These are phyloP conservation scores for Xenosphaeropsis pyriputrescens DNA, from an alignment of 2,329 filamentous ascomycete genomes.

Conservation along the genomic window DNA sequence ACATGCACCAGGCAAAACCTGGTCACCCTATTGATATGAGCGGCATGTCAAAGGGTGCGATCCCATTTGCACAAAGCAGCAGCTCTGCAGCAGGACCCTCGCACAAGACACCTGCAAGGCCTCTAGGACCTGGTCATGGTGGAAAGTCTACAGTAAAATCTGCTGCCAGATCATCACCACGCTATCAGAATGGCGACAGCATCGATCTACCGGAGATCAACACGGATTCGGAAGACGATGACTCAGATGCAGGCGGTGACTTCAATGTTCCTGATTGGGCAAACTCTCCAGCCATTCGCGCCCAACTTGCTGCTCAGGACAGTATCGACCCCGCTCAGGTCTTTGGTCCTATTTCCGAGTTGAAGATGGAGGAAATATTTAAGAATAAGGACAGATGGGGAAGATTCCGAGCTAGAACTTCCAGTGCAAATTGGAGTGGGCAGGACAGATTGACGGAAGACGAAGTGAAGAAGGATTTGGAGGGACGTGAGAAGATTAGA, in stretches of 20 bases:
- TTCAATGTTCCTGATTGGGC: slow-evolving; percentile 71
- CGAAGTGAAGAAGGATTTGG: slow-evolving; percentile 68
- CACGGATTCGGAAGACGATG: slow-evolving; percentile 85
- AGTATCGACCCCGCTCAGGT: slow-evolving; percentile 70
- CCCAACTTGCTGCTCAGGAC: slow-evolving; percentile 68
- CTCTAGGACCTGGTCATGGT: slow-evolving; percentile 25
- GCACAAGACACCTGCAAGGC: slow-evolving; percentile 59
- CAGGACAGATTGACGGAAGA: slow-evolving; percentile 75
- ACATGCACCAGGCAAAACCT: slow-evolving; percentile 44
- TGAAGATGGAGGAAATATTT: slow-evolving; percentile 96
- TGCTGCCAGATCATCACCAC: slow-evolving; percentile 56
- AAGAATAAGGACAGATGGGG: slow-evolving; percentile 75
- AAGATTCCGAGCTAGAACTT: slow-evolving; percentile 81
- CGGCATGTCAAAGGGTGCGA: slow-evolving; percentile 78
- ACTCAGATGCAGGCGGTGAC: slow-evolving; percentile 42
- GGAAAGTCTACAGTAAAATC: slow-evolving; percentile 44
- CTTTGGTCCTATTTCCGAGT: slow-evolving; percentile 75
- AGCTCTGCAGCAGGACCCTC: slow-evolving; percentile 33
- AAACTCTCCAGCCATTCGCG: slow-evolving; percentile 68
- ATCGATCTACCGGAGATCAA: slow-evolving; percentile 92
- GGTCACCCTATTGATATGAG: slow-evolving; percentile 67
- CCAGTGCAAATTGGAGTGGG: slow-evolving; percentile 86
- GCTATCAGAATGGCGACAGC: slow-evolving; percentile 76
- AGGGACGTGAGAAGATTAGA: slow-evolving; percentile 64
- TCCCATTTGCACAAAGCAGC: slow-evolving; percentile 67